Evolutionary conservation across 257 asterid genomes (phyloP).

Genomic region (Sherardia arvensis): DNA sequence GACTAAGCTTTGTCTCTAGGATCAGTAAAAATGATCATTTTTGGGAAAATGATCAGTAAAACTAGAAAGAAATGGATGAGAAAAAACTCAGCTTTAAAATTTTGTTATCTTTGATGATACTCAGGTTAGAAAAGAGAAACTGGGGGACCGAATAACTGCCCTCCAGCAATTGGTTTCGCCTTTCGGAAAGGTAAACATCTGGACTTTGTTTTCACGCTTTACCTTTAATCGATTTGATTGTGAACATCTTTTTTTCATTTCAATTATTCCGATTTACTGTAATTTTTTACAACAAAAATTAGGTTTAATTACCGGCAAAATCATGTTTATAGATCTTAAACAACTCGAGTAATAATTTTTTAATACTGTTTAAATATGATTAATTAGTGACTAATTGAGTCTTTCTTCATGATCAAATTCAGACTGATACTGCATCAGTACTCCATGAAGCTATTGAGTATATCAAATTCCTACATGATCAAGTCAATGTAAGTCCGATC

Average conservation of each 20-base stretch:
- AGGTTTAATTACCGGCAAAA: not conserved
- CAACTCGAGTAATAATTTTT: no score
- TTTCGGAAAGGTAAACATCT: conserved; percentile 73
- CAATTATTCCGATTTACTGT: not conserved
- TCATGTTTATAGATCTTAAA: not conserved
- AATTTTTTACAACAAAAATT: not conserved
- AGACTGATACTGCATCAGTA: conserved; percentile 98
- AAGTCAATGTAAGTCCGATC: conserved; percentile 79
- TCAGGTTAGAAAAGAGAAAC: conserved; percentile 89
- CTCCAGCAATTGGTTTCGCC: conserved; percentile 96
- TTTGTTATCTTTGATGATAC: conserved; percentile 10
- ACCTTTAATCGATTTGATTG: not conserved
- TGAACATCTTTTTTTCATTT: not conserved
- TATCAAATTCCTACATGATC: conserved; percentile 86
- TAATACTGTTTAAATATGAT: not conserved
- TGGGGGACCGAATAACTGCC: conserved; percentile 95
- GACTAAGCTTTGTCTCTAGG: conserved; percentile 17
- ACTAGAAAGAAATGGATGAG: conserved; percentile 27
- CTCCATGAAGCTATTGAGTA: conserved; percentile 88
- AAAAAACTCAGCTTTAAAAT: conserved; percentile 12
- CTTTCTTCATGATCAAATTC: conserved; percentile 7
- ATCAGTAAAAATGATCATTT: conserved; percentile 8
- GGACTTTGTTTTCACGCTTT: conserved; percentile 12
- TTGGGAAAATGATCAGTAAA: no score
- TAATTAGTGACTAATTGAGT: not conserved